Evolutionary conservation across 257 asterid genomes (phyloP).

Genomic region (Oldenlandia corymbosa): DNA sequence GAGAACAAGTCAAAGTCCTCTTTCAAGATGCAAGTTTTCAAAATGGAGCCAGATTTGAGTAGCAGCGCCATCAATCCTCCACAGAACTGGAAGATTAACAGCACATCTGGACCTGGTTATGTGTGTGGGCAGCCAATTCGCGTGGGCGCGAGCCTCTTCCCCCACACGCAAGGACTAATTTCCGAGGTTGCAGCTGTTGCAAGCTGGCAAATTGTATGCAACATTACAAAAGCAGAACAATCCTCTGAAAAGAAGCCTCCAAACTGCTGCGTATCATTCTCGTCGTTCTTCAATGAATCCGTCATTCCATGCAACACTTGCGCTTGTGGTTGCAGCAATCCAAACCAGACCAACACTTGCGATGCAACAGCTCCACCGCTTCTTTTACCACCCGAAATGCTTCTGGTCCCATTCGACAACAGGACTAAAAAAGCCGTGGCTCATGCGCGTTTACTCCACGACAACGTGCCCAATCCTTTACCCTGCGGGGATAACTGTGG

Average conservation of each 20-base stretch:
- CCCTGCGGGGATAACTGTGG: slow-evolving; percentile 76
- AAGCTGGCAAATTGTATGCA: slow-evolving; percentile 63
- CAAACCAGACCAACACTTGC: slow-evolving; percentile 25
- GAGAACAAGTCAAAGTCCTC: slow-evolving; percentile 38
- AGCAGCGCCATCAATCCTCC: slow-evolving; percentile 49
- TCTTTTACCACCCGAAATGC: slow-evolving; percentile 51
- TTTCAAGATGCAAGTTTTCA: slow-evolving; percentile 56
- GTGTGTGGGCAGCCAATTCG: slow-evolving; percentile 48
- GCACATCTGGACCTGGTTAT: slow-evolving; percentile 38
- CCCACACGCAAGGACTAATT: slow-evolving; percentile 45
- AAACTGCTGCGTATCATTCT: slow-evolving; percentile 63
- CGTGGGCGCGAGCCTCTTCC: slow-evolving; percentile 43
- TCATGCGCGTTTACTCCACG: slow-evolving; percentile 18
- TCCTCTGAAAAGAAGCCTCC: slow-evolving; percentile 27
- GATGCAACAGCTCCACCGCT: slow-evolving; percentile 44
- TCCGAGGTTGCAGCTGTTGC: slow-evolving; percentile 41
- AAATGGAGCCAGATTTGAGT: slow-evolving; percentile 66
- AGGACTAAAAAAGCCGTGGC: slow-evolving; percentile 32
- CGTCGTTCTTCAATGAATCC: slow-evolving; percentile 62
- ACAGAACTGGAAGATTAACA: slow-evolving; percentile 48
- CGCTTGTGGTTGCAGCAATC: slow-evolving; percentile 53
- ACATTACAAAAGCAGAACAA: slow-evolving; percentile 23
- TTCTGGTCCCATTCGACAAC: slow-evolving; percentile 56
- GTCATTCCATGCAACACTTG: slow-evolving; percentile 70
- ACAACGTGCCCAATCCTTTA: slow-evolving; percentile 39